Percentiles rank a stretch among this genome's conserved stretches.
These are phyloP conservation scores for Coleophoma crateriformis DNA, from an alignment of 2,329 filamentous ascomycete species.

Conservation along the genomic window DNA sequence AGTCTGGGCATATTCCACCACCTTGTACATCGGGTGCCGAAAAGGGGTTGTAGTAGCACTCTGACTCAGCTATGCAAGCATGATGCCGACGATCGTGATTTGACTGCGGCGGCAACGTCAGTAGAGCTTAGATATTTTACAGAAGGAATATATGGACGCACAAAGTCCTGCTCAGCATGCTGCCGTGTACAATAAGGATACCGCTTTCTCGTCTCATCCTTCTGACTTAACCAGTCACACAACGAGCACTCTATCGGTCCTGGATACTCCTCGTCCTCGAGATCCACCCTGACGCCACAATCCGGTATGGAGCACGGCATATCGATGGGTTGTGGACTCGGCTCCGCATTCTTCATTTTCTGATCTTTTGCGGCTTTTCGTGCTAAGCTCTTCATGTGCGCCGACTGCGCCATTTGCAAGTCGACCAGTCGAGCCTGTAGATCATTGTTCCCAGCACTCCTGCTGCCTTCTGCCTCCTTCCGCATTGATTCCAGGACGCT, in stretches of 20 bases:
- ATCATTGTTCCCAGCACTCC: slow-evolving; percentile 5
- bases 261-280: not conserved
- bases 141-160: not conserved
- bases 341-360: not conserved
- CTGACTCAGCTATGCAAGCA: not conserved
- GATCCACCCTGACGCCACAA: not conserved
- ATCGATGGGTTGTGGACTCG: not conserved
- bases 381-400: not conserved
- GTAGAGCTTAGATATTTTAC: not conserved
- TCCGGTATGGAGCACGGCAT: not conserved
- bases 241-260: not conserved
- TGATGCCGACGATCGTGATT: not conserved
- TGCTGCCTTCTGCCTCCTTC: slow-evolving; percentile 16
- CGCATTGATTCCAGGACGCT: slow-evolving; percentile 17
- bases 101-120: not conserved
- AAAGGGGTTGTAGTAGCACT: not conserved
- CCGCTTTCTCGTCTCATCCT: not conserved
- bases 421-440: slow-evolving; percentile 14
- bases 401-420: slow-evolving; percentile 18
- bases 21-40: not conserved
- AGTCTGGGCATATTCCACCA: not conserved
- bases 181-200: not conserved
- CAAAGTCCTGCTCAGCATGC: not conserved
- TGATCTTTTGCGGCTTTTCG: not conserved
- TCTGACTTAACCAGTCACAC: not conserved